Percentiles rank a stretch among this genome's conserved stretches.
Evolutionary conservation across 1,284 basidiomycete genomes (phyloP).

Genomic region (Ustilago crameri): DNA sequence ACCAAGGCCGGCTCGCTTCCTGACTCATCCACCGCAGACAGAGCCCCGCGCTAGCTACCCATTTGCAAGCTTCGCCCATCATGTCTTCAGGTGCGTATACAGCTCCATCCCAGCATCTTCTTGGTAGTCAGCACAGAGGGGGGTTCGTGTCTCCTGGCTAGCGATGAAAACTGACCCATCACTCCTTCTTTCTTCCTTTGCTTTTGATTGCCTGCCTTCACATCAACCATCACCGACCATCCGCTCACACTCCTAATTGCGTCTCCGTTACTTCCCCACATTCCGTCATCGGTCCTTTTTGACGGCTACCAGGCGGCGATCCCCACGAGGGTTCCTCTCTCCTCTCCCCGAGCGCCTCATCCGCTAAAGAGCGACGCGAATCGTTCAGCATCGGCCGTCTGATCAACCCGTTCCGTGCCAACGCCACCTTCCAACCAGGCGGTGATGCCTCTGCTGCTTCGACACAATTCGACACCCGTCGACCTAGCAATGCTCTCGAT

Average conservation of each 20-base stretch:
- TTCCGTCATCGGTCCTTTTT: background rate
- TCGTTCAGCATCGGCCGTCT: slow-evolving; percentile 35
- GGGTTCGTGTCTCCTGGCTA: no score
- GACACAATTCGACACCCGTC: slow-evolving; percentile 31
- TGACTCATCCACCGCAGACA: background rate
- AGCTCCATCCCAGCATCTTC: background rate
- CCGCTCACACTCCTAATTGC: no score
- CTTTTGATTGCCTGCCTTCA: no score
- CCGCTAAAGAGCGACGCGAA: slow-evolving; percentile 12
- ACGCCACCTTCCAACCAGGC: background rate
- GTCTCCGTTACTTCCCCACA: background rate
- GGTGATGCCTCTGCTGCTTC: slow-evolving; percentile 1
- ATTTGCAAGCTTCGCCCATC: background rate
- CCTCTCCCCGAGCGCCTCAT: slow-evolving; percentile 7
- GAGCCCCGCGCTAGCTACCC: no score
- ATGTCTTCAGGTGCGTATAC: slow-evolving; percentile 9
- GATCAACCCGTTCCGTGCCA: slow-evolving; percentile 35
- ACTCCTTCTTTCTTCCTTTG: background rate
- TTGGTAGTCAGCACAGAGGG: no score
- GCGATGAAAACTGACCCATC: background rate
- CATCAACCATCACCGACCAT: no score
- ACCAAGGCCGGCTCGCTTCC: background rate
- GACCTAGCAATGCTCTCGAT: slow-evolving; percentile 39
- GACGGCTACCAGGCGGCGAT: slow-evolving; percentile 5
- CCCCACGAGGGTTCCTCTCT: slow-evolving; percentile 24